Evolutionary conservation across 140 eudicot species (phyloP).

Genomic region (Stevia rebaudiana): DNA sequence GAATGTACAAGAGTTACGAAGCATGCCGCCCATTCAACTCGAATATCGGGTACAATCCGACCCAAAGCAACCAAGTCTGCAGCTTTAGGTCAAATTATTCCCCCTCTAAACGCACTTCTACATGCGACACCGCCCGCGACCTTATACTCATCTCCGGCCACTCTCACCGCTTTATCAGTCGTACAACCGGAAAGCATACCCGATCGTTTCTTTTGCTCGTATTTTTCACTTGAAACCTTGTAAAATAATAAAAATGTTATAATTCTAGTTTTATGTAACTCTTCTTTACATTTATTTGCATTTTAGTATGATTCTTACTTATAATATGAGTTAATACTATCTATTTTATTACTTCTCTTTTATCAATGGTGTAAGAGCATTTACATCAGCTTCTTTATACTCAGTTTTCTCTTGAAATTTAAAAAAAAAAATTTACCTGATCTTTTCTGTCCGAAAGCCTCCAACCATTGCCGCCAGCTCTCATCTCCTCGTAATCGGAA

Average conservation of each 20-base stretch:
- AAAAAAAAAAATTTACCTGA: neutral
- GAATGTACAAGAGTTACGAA: slow-evolving; percentile 11
- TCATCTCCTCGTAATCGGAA: slow-evolving; percentile 43
- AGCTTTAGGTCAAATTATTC: slow-evolving; percentile 8
- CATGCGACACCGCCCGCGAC: slow-evolving; percentile 8
- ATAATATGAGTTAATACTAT: too few relatives aligned
- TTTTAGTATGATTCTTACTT: too few relatives aligned
- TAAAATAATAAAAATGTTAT: too few relatives aligned
- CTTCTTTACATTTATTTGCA: too few relatives aligned
- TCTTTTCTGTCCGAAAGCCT: slow-evolving; percentile 17
- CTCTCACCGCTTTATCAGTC: slow-evolving; percentile 67
- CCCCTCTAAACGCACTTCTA: slow-evolving; percentile 22
- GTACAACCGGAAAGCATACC: slow-evolving; percentile 59
- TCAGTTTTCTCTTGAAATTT: too few relatives aligned
- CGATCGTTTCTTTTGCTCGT: slow-evolving; percentile 32
- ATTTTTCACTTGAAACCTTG: neutral
- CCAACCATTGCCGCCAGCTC: slow-evolving; percentile 26
- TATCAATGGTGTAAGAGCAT: too few relatives aligned
- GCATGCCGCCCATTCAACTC: slow-evolving; percentile 5
- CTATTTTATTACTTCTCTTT: too few relatives aligned
- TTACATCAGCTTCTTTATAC: too few relatives aligned
- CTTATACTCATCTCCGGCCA: slow-evolving; percentile 25
- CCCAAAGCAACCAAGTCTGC: neutral
- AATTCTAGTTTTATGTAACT: too few relatives aligned
- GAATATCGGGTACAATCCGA: neutral